Evolutionary conservation across 2,329 filamentous ascomycete genomes (phyloP).

Genomic region (Phialemoniopsis sp.): DNA sequence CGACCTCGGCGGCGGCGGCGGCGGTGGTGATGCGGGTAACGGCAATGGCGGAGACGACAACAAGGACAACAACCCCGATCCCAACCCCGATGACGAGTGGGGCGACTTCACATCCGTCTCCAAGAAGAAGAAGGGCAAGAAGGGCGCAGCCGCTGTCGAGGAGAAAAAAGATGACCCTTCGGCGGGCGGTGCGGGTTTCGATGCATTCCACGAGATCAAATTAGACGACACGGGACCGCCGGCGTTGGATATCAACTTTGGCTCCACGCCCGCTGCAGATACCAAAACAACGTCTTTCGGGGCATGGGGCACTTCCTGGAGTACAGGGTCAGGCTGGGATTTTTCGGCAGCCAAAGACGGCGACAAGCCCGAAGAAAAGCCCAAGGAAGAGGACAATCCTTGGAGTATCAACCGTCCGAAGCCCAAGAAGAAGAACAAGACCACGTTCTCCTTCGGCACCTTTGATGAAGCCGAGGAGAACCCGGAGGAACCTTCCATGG

Average conservation of each 20-base stretch:
- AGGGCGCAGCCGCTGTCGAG: constrained; percentile 33
- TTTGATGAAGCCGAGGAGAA: constrained; percentile 30
- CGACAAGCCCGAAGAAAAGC: constrained; percentile 27
- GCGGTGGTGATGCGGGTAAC: constrained; percentile 26
- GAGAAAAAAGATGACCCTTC: constrained; percentile 13
- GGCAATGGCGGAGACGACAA: constrained; percentile 16
- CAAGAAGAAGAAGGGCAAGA: constrained; percentile 54
- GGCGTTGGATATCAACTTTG: constrained; percentile 51
- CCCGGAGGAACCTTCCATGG: constrained; percentile 14
- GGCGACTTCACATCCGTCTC: constrained; percentile 37
- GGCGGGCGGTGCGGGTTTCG: constrained; percentile 29
- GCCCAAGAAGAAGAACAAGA: constrained; percentile 47
- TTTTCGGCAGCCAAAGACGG: constrained; percentile 30
- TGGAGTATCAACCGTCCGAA: constrained; percentile 44
- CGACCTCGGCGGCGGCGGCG: constrained; percentile 28
- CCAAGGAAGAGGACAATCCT: constrained; percentile 41
- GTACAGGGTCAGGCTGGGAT: constrained; percentile 40
- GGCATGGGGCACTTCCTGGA: constrained; percentile 58
- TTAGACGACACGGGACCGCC: constrained; percentile 57
- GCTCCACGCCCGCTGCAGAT: constrained; percentile 25
- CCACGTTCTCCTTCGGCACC: constrained; percentile 42
- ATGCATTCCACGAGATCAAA: constrained; percentile 66
- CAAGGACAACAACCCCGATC: constrained; percentile 21
- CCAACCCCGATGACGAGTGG: constrained; percentile 44
- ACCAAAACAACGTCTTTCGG: constrained; percentile 42